These are phyloP conservation scores for Lipomyces starkeyi DNA, from an alignment of 805 yeast genomes.

Conservation along the genomic window DNA sequence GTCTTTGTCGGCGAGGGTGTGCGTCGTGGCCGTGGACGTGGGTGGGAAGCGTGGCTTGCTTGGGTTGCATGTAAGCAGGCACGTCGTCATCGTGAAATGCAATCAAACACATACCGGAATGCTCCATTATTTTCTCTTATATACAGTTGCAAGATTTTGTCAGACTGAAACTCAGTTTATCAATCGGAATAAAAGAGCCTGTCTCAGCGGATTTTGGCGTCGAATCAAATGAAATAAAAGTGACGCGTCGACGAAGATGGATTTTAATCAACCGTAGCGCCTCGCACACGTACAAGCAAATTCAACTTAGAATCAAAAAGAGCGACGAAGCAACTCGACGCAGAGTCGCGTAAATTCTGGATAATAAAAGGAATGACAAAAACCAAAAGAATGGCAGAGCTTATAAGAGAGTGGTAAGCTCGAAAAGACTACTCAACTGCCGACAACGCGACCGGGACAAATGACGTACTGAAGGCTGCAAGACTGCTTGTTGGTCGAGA, in stretches of 20 bases:
- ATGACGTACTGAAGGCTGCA: background rate
- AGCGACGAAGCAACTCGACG: background rate
- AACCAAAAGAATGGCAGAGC: constrained; percentile 5
- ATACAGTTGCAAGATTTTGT: background rate
- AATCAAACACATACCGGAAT: constrained; percentile 7
- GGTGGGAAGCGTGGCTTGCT: background rate
- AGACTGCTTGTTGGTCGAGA: background rate
- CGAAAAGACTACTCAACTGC: background rate
- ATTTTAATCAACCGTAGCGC: background rate
- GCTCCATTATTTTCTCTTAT: background rate
- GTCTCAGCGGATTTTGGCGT: background rate
- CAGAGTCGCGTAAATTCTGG: background rate
- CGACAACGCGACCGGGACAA: background rate
- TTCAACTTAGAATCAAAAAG: background rate
- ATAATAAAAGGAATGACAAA: background rate
- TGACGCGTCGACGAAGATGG: background rate
- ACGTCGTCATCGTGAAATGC: background rate
- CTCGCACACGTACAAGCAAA: background rate
- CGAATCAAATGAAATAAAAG: background rate
- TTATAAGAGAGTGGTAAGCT: constrained; percentile 5
- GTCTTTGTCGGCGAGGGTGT: constrained; percentile 19
- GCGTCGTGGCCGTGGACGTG: constrained; percentile 8
- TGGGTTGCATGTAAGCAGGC: background rate
- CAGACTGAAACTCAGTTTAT: background rate
- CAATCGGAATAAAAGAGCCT: background rate